phyloP scores from a whole-genome alignment of 1,139 yeast species.

The Taphrina flavorubra region DNA sequence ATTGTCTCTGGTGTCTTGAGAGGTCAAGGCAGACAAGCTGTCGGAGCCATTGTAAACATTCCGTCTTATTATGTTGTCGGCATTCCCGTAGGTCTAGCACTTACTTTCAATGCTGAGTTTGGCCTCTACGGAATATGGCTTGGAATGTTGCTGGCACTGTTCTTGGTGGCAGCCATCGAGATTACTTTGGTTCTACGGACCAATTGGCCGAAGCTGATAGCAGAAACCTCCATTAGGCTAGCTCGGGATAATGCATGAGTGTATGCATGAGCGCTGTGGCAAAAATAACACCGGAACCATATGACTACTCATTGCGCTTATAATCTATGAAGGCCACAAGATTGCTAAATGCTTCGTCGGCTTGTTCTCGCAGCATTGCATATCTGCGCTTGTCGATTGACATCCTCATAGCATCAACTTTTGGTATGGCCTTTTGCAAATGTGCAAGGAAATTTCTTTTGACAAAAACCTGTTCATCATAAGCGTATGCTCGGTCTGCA shows the following conservation, averaged over 20 bases:
- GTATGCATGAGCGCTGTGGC: neutral
- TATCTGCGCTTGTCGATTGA: constrained; percentile 72
- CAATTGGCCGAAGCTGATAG: constrained; percentile 28
- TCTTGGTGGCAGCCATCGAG: constrained; percentile 32
- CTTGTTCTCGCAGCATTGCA: constrained; percentile 63
- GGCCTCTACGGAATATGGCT: constrained; percentile 78
- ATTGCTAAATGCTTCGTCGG: constrained; percentile 71
- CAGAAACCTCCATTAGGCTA: constrained; percentile 18
- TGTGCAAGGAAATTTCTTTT: constrained; percentile 58
- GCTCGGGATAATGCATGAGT: constrained; percentile 20
- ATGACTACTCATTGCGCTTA: constrained; percentile 58
- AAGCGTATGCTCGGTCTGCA: constrained; percentile 71
- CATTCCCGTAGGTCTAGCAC: constrained; percentile 69
- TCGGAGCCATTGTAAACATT: constrained; percentile 79
- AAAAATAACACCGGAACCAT: neutral
- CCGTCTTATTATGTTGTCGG: constrained; percentile 72
- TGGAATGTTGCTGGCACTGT: constrained; percentile 78
- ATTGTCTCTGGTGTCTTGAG: constrained; percentile 83
- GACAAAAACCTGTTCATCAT: constrained; percentile 73
- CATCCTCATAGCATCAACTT: constrained; percentile 61
- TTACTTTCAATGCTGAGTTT: constrained; percentile 63
- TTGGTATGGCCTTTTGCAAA: constrained; percentile 58
- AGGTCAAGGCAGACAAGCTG: constrained; percentile 81
- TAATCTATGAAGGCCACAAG: constrained; percentile 78
- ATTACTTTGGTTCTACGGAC: constrained; percentile 20